phyloP scores from a whole-genome alignment of 495 filamentous ascomycete genomes.

The Podospora comata region DNA sequence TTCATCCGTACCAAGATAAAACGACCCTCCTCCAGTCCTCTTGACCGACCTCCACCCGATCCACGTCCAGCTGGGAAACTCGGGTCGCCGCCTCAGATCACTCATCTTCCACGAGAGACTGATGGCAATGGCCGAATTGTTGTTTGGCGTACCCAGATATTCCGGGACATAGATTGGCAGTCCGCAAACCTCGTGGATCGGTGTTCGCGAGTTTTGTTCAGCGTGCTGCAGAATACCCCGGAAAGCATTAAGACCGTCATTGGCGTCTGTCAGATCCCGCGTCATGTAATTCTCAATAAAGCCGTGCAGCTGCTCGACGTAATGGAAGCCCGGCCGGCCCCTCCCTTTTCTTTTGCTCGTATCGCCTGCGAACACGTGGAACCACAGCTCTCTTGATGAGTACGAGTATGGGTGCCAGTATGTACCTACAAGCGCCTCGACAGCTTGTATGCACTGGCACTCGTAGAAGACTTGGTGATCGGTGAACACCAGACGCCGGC shows the following conservation, averaged over 20 bases:
- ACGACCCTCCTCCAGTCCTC: not conserved
- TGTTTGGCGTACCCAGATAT: not conserved
- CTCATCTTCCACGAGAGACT: not conserved
- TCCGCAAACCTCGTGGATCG: not conserved
- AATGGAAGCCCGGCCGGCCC: not conserved
- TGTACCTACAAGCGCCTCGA: not conserved
- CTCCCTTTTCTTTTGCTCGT: not conserved
- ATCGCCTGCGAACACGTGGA: not conserved
- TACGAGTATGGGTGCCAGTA: not conserved
- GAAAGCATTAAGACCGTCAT: not conserved
- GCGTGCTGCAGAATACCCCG: not conserved
- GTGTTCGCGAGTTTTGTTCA: not conserved
- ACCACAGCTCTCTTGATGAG: not conserved
- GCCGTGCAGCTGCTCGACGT: not conserved
- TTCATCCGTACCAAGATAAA: not conserved
- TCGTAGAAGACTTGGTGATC: not conserved
- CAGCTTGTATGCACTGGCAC: not conserved
- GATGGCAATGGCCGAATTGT: not conserved
- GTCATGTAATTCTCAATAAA: not conserved
- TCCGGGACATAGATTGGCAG: not conserved
- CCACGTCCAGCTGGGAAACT: not conserved
- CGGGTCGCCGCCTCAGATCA: not conserved
- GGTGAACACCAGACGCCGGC: not conserved
- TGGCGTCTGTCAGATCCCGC: not conserved
- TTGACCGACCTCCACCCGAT: not conserved